Conservation (phyloP, 768 basidiomycete genomes). For the Tulasnella calospora region DNA sequence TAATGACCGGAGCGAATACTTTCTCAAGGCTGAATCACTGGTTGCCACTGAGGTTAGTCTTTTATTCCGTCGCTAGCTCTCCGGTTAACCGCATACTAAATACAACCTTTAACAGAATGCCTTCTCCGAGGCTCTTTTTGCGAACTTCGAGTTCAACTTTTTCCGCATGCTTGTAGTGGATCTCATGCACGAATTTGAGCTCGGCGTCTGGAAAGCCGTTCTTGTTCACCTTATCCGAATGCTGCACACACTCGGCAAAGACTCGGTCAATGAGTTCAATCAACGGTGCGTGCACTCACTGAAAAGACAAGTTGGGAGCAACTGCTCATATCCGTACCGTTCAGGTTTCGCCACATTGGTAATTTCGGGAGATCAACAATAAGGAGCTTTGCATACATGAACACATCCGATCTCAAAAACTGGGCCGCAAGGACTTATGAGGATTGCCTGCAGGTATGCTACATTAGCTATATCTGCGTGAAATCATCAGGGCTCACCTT, state of each 20-base stretch:
- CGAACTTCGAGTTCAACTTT: slow-evolving; percentile 32
- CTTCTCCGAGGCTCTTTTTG: slow-evolving; percentile 33
- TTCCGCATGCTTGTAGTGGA: slow-evolving; percentile 36
- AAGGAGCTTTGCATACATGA: background rate
- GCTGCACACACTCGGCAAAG: background rate
- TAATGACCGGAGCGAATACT: background rate
- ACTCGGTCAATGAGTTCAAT: slow-evolving; percentile 6
- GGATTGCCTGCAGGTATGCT: slow-evolving; percentile 32
- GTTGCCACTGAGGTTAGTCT: background rate
- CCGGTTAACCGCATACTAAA: too few relatives aligned
- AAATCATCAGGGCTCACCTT: too few relatives aligned
- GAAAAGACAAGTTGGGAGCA: too few relatives aligned
- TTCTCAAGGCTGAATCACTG: background rate
- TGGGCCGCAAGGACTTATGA: slow-evolving; percentile 31
- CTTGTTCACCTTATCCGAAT: slow-evolving; percentile 39
- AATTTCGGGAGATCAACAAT: slow-evolving; percentile 1
- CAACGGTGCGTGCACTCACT: too few relatives aligned
- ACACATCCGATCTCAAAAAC: slow-evolving; percentile 15
- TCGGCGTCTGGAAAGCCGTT: slow-evolving; percentile 40
- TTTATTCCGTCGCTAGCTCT: too few relatives aligned
- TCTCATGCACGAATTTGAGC: slow-evolving; percentile 43
- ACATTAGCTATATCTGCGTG: too few relatives aligned
- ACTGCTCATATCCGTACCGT: background rate
- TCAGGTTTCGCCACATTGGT: background rate
- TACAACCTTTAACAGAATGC: slow-evolving; percentile 32